These are phyloP conservation scores for Chlamydomonas schloesseri DNA, from an alignment of 139 green algal genomes.

Conservation along the genomic window DNA sequence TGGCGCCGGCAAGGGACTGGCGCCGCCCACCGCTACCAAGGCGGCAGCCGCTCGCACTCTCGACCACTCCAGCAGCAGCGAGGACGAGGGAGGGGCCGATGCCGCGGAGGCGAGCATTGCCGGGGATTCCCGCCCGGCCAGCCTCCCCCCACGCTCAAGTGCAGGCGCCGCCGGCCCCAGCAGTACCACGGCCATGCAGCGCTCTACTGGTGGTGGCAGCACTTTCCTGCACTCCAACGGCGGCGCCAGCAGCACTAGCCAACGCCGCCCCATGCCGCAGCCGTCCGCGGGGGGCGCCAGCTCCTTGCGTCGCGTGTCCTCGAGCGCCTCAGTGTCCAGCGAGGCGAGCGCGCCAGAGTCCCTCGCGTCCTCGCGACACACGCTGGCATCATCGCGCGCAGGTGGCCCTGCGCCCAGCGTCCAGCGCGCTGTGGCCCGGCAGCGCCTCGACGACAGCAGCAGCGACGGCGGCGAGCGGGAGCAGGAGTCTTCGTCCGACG, in stretches of 20 bases:
- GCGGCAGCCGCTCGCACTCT: neutral
- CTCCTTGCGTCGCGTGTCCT: neutral
- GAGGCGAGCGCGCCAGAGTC: conserved; percentile 23
- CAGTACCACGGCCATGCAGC: neutral
- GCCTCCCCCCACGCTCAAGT: neutral
- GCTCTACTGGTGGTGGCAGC: neutral
- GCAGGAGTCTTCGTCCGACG: neutral
- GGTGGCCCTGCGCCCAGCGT: neutral
- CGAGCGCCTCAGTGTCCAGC: neutral
- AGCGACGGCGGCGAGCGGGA: conserved; percentile 2
- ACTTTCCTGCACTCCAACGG: neutral
- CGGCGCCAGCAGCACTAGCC: neutral
- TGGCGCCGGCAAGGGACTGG: neutral
- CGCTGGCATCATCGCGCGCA: neutral
- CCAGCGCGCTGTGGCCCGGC: neutral
- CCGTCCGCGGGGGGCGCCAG: neutral
- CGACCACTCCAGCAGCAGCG: neutral
- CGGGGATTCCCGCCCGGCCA: too few relatives aligned
- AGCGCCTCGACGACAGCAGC: conserved; percentile 23
- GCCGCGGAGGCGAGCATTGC: too few relatives aligned
- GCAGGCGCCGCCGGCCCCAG: neutral
- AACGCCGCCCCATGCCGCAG: neutral
- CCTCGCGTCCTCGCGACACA: conserved; percentile 12
- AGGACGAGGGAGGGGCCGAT: neutral
- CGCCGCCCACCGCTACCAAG: neutral